phyloP scores from a whole-genome alignment of 352 stramenopile genomes.

The Globisporangium recalcitrans region DNA sequence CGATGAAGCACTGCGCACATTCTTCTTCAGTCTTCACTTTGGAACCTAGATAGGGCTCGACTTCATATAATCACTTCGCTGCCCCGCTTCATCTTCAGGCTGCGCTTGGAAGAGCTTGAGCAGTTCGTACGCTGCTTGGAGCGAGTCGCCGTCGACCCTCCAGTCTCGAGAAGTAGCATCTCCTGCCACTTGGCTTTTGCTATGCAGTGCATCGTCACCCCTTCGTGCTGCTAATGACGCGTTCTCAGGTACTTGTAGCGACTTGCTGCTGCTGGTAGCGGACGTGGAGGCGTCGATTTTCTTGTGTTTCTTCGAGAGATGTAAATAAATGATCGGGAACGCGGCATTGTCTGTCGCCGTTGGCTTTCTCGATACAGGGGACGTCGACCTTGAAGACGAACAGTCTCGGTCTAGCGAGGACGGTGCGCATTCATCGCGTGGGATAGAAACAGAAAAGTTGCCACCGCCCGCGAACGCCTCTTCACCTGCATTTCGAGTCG shows the following conservation, averaged over 20 bases:
- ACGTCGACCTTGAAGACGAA: not conserved
- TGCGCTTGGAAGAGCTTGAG: slow-evolving; percentile 35
- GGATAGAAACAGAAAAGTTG: slow-evolving; percentile 7
- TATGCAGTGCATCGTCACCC: not conserved
- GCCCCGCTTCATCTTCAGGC: not conserved
- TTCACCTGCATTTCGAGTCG: slow-evolving; percentile 40
- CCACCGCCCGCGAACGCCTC: slow-evolving; percentile 11
- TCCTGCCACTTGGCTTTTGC: not conserved
- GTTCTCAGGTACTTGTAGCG: not conserved
- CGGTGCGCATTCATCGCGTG: not conserved
- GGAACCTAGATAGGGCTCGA: too few species aligned
- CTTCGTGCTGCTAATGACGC: not conserved
- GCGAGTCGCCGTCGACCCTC: slow-evolving; percentile 55
- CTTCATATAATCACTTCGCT: slow-evolving; percentile 1
- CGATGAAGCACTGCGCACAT: not conserved
- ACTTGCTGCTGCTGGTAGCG: slow-evolving; percentile 1
- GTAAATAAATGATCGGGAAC: slow-evolving; percentile 80
- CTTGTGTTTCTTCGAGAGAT: slow-evolving; percentile 65
- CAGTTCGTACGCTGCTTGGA: slow-evolving; percentile 66
- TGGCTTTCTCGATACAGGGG: slow-evolving; percentile 18
- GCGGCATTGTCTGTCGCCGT: slow-evolving; percentile 54
- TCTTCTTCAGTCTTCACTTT: not conserved
- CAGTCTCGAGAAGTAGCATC: slow-evolving; percentile 4
- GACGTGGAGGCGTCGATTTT: not conserved
- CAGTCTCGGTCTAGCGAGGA: not conserved